phyloP scores from a whole-genome alignment of 257 asterid genomes.

The Cordia subcordata region DNA sequence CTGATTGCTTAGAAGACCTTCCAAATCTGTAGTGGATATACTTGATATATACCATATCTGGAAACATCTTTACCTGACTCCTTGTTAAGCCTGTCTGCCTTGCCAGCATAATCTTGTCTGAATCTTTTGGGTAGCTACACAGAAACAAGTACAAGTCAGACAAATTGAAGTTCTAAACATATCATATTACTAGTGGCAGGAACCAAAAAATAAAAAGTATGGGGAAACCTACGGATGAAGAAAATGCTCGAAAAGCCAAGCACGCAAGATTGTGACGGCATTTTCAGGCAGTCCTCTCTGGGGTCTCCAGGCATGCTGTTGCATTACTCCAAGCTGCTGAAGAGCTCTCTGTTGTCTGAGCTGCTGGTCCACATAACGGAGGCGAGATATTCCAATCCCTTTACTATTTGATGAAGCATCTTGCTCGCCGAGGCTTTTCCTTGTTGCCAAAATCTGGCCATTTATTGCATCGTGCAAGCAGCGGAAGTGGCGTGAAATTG shows the following conservation, averaged over 20 bases:
- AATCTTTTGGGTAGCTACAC: conserved; percentile 80
- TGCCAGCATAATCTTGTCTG: conserved; percentile 85
- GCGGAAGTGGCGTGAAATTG: conserved; percentile 88
- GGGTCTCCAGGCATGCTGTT: conserved; percentile 89
- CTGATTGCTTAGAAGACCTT: too few relatives aligned
- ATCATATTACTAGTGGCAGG: not conserved
- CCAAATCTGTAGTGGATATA: too few relatives aligned
- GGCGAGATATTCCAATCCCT: conserved; percentile 69
- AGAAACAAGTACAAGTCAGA: not conserved
- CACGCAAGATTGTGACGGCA: conserved; percentile 69
- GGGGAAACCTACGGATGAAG: conserved; percentile 68
- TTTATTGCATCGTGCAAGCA: conserved; percentile 70
- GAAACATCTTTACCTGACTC: conserved; percentile 56
- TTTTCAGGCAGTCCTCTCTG: conserved; percentile 87
- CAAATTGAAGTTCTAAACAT: not conserved
- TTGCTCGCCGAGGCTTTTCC: conserved; percentile 71
- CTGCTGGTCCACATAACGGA: conserved; percentile 67
- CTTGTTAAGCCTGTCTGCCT: conserved; percentile 89
- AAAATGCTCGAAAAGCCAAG: conserved; percentile 97
- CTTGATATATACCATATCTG: not conserved
- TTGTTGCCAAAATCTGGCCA: conserved; percentile 48
- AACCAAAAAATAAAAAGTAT: not conserved
- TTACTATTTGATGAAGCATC: conserved; percentile 44
- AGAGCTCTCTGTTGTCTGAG: conserved; percentile 75
- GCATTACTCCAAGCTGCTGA: conserved; percentile 86